Evolutionary conservation across 805 yeast genomes (phyloP), one percentile per base, ranked within the genome.

Genomic region (Saturnispora silvae): DNA sequence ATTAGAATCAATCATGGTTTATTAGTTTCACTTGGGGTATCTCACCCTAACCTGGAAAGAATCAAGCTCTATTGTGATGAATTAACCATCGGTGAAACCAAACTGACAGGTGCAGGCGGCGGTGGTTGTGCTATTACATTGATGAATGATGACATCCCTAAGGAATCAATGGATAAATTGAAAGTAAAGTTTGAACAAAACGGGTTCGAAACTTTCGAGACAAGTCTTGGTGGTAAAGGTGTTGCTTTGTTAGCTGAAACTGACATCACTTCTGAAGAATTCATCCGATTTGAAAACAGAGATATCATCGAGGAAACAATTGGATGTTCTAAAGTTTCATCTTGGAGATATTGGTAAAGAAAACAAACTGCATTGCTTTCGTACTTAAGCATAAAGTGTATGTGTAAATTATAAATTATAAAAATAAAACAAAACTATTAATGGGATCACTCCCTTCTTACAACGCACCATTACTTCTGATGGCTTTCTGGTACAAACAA

Each of bases 21-120:
- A 26, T 63, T 92, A 30, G 84, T 76, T 3, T 68, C 96, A 0
- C 57, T 92, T 13, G 95, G 96, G 3, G 98, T 92, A 8, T 79
- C 94, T 18, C 98, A 92, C 56, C 95, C 96, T 7, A 68, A 80
- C n/a, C 64, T 92, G 41, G 98, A 92, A 54, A 64, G 67, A 35
- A 74, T 89, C 20, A 79, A 76, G 50, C 59, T 72, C 16, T 61
- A 74, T n/a, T 70, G 84, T 18, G 87, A 81, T 51, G 68, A 66
- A 35, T 49, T 73, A 40, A 54, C 63, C 4, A 57, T 92, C 14
- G 98, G 98, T 6, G 76, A 81, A 40, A 89, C 98, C 0, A 92
- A 92, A 56, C 68, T 92, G 38, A 92, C 98, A 0, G 98, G 98
- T 29, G 98, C 98, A 0, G 98, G 98, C 25, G 98, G 98, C 16